Base-by-base conservation (phyloP, 306 rosid species). In the Glycine soja region DNA sequence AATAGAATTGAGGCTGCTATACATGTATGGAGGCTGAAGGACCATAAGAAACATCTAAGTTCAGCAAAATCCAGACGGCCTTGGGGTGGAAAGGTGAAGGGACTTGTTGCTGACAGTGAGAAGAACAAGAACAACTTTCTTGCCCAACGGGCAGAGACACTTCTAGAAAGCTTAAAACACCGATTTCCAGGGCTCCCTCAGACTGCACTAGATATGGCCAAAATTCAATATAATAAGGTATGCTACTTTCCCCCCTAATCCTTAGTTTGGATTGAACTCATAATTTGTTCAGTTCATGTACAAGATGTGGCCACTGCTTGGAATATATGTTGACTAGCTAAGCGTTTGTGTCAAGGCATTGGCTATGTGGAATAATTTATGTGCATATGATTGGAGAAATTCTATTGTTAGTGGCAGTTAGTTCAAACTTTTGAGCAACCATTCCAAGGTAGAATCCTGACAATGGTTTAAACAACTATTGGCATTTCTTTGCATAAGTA, bases 81-180 rank as follows among this genome's bases (percentile, higher is more conserved):
- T 70, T 95, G 98, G 98, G 88, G 98, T 70, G 98, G 97, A 62
- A 95, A 95, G 88, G 97, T 95, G 76, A 95, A 92, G 82, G 91
- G 95, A 66, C 92, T 95, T 45, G 95, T 95, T 67, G 82, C 90
- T 4, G 97, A 89, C 48, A 42, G 70, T 8, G 90, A 90, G 19
- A 92, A 89, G 82, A 87, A 85, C 34, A 95, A 90, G 85, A 88
- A 85, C 47, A 72, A 86, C 70, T 82, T 84, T 83, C 82, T 92
- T 72, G 79, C 89, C 54, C 91, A 90, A 82, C 82, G 95, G 79
- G 95, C 97, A 19, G 97, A 92, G 84, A 83, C 92, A 51, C 91
- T 95, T 48, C 87, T 95, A n/a, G 91, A 87, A 30, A 89, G 90
- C 86, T 88, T 95, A 81, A 89, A 90, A 82, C 87, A 80, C 69